Conservation (phyloP, 2,329 filamentous ascomycete genomes). For the Remersonia thermophila region DNA sequence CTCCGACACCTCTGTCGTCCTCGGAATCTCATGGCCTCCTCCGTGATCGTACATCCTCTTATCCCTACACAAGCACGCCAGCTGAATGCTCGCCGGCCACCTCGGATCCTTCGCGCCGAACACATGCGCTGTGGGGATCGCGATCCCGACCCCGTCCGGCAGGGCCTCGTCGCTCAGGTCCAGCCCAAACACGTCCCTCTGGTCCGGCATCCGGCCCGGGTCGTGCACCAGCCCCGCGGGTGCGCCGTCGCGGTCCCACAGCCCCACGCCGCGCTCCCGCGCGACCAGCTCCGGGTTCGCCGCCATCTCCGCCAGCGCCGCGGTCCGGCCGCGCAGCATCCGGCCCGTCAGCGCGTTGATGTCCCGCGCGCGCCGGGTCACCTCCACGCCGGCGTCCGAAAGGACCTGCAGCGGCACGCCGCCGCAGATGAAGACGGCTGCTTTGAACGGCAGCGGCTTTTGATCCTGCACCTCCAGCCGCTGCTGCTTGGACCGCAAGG, state of each 20-base stretch:
- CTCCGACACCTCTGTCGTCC: slow-evolving; percentile 22
- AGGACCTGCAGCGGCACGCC: slow-evolving; percentile 24
- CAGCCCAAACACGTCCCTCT: slow-evolving; percentile 23
- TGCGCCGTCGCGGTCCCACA: slow-evolving; percentile 23
- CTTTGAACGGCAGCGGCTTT: slow-evolving; percentile 24
- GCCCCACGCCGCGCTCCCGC: slow-evolving; percentile 16
- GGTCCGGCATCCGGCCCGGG: slow-evolving; percentile 17
- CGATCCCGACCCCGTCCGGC: slow-evolving; percentile 20
- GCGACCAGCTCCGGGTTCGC: slow-evolving; percentile 18
- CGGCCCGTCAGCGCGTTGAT: slow-evolving; percentile 18
- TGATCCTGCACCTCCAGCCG: no score
- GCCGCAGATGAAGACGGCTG: slow-evolving; percentile 30
- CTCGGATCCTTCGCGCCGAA: slow-evolving; percentile 26
- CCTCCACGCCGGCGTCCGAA: slow-evolving; percentile 23
- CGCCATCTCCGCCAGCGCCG: slow-evolving; percentile 17
- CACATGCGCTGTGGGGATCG: slow-evolving; percentile 26
- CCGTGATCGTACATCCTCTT: slow-evolving; percentile 24
- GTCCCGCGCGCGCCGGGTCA: slow-evolving; percentile 22
- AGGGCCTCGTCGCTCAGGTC: slow-evolving; percentile 20
- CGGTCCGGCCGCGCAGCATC: slow-evolving; percentile 19
- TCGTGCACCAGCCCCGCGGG: slow-evolving; percentile 21
- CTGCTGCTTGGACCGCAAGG: no score
- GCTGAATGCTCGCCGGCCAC: slow-evolving; percentile 24
- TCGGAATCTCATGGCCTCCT: slow-evolving; percentile 28
- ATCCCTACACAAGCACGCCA: slow-evolving; percentile 24